Percentiles rank a stretch among this genome's conserved stretches.
Conservation (phyloP, 2,329 filamentous ascomycete genomes). For the Ophiostoma sp. region DNA sequence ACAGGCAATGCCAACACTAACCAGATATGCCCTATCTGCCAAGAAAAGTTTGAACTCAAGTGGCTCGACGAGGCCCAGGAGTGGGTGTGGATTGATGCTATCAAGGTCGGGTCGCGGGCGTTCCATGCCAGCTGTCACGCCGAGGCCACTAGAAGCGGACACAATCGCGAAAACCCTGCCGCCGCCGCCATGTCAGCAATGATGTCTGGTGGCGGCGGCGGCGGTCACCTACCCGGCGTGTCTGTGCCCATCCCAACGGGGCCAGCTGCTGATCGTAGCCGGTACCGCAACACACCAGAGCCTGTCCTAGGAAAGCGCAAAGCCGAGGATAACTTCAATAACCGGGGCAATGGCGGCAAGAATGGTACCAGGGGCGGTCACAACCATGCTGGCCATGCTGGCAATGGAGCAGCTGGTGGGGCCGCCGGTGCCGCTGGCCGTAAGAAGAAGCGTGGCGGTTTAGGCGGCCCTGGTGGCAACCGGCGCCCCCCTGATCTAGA, state of each 20-base stretch:
- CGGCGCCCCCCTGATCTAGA: conserved; percentile 27
- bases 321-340: conserved; percentile 17
- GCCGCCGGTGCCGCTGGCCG: conserved; percentile 20
- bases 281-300: conserved; percentile 29
- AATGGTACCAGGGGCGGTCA: conserved; percentile 13
- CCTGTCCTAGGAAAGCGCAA: conserved; percentile 23
- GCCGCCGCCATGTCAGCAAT: conserved; percentile 24
- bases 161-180: conserved; percentile 29
- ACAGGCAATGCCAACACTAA: conserved; percentile 70
- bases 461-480: conserved; percentile 18
- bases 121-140: conserved; percentile 88
- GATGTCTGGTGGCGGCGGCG: conserved; percentile 13
- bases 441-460: conserved; percentile 27
- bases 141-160: conserved; percentile 67
- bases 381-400: not conserved
- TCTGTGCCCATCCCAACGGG: conserved; percentile 19
- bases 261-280: conserved; percentile 19
- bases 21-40: conserved; percentile 84
- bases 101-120: conserved; percentile 69
- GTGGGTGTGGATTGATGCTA: conserved; percentile 92
- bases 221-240: conserved; percentile 5
- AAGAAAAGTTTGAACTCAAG: conserved; percentile 87
- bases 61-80: conserved; percentile 93
- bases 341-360: conserved; percentile 13
- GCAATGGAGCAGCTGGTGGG: not conserved